Evolutionary conservation across 2,329 filamentous ascomycete genomes (phyloP).

Genomic region (Sclerotinia glacialis): DNA sequence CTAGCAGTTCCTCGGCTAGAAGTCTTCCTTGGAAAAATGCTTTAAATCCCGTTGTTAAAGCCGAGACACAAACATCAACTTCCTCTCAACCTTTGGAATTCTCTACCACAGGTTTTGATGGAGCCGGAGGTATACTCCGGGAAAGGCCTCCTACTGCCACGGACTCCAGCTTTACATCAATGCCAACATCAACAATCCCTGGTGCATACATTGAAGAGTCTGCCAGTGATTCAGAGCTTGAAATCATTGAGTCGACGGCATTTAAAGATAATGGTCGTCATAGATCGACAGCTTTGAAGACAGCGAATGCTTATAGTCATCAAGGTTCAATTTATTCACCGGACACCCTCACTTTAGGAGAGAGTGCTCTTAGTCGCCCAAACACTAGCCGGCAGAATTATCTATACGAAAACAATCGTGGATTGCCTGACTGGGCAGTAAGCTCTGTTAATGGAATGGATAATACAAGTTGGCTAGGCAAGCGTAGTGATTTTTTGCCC

Average conservation of each 20-base stretch:
- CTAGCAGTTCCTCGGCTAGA: neutral
- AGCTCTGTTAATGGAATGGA: neutral
- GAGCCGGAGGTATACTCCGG: neutral
- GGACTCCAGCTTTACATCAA: constrained; percentile 20
- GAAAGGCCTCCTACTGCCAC: neutral
- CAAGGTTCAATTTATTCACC: constrained; percentile 18
- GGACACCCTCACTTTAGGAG: constrained; percentile 27
- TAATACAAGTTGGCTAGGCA: neutral
- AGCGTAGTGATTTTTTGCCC: neutral
- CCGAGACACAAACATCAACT: constrained; percentile 3
- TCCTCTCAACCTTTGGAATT: neutral
- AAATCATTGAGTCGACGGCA: constrained; percentile 35
- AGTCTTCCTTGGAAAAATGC: constrained; percentile 7
- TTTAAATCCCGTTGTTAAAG: neutral
- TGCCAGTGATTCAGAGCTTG: constrained; percentile 36
- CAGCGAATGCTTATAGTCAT: neutral
- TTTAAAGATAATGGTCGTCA: constrained; percentile 35
- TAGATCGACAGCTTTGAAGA: neutral
- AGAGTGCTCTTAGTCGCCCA: constrained; percentile 5
- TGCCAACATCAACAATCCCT: constrained; percentile 19
- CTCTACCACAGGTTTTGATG: neutral
- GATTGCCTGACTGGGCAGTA: constrained; percentile 30
- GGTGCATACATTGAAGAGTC: constrained; percentile 31
- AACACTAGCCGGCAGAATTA: constrained; percentile 24
- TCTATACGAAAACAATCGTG: constrained; percentile 33